These are phyloP conservation scores for Beauveria bassiana DNA, from an alignment of 2,329 filamentous ascomycete genomes.

Conservation along the genomic window DNA sequence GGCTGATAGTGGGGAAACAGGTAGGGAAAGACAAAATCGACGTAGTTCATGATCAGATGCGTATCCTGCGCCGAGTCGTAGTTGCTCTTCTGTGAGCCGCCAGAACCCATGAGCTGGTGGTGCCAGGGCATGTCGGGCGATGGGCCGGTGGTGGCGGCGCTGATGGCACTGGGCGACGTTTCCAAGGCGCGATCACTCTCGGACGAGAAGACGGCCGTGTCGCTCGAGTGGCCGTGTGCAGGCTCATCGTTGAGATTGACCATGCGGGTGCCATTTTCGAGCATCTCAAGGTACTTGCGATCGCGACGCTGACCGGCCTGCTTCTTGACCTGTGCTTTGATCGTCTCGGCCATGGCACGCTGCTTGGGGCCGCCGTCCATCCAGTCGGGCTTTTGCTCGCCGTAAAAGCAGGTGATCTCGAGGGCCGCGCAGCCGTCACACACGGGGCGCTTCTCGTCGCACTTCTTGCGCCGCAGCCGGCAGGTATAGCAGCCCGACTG, in stretches of 20 bases:
- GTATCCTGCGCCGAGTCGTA: slow-evolving; percentile 19
- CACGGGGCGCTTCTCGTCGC: slow-evolving; percentile 44
- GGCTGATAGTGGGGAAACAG: slow-evolving; percentile 57
- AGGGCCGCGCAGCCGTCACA: slow-evolving; percentile 45
- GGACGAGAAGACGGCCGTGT: background rate
- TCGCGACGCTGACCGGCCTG: slow-evolving; percentile 43
- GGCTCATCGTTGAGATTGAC: slow-evolving; percentile 13
- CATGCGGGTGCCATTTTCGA: slow-evolving; percentile 25
- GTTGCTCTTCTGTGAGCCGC: slow-evolving; percentile 14
- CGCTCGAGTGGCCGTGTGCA: slow-evolving; percentile 11
- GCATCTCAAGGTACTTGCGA: slow-evolving; percentile 37
- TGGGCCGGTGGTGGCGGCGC: slow-evolving; percentile 11
- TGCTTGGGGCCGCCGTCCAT: slow-evolving; percentile 46
- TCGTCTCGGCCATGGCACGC: slow-evolving; percentile 40
- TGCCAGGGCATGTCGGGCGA: slow-evolving; percentile 27
- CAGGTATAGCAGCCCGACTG: slow-evolving; percentile 53
- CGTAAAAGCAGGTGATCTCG: slow-evolving; percentile 49
- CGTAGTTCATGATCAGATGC: slow-evolving; percentile 48
- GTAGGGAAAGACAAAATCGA: slow-evolving; percentile 55
- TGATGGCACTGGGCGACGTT: slow-evolving; percentile 1
- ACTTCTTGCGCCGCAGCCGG: slow-evolving; percentile 53
- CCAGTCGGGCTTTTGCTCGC: slow-evolving; percentile 46
- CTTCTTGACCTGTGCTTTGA: slow-evolving; percentile 52
- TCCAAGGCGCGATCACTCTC: slow-evolving; percentile 4
- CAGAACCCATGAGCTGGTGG: slow-evolving; percentile 17